Percentiles rank a stretch among this genome's conserved stretches.
Conservation (phyloP, 2,329 filamentous ascomycete species). For the Fusarium pseudoanthophilum region DNA sequence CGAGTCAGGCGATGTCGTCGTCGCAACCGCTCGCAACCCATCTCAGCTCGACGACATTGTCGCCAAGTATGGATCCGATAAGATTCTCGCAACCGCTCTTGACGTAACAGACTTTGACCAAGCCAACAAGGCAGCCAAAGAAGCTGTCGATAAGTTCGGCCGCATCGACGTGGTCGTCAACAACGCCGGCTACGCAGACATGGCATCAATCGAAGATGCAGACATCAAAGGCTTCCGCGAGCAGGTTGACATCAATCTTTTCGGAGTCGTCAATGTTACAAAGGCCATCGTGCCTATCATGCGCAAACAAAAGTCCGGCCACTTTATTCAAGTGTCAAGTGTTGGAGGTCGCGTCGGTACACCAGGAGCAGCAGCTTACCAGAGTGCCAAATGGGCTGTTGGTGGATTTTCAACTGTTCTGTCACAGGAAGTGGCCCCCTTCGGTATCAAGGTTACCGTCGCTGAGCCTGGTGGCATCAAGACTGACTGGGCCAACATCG, state of each 20-base stretch:
- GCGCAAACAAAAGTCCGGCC: conserved; percentile 44
- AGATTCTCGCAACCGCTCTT: conserved; percentile 60
- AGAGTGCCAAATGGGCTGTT: conserved; percentile 54
- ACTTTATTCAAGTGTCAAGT: conserved; percentile 55
- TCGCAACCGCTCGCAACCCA: conserved; percentile 57
- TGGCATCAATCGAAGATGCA: conserved; percentile 63
- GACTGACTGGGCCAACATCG: conserved; percentile 52
- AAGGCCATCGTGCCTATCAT: conserved; percentile 52
- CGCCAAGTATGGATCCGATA: conserved; percentile 52
- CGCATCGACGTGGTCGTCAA: conserved; percentile 70
- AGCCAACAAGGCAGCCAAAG: conserved; percentile 51
- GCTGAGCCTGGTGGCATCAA: conserved; percentile 55
- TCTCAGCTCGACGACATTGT: conserved; percentile 49
- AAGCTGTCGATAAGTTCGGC: conserved; percentile 58
- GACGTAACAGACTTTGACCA: conserved; percentile 60
- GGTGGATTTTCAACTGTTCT: conserved; percentile 52
- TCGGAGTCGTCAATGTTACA: conserved; percentile 66
- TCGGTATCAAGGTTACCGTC: conserved; percentile 54
- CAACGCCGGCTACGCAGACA: conserved; percentile 69
- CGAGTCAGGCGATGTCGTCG: conserved; percentile 53
- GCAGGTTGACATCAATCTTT: conserved; percentile 70
- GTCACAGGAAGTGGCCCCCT: conserved; percentile 48
- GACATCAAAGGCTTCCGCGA: conserved; percentile 58
- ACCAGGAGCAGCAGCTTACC: conserved; percentile 51
- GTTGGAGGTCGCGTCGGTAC: conserved; percentile 51